phyloP scores from a whole-genome alignment of 2,329 filamentous ascomycete genomes.

The Camillea tinctor region DNA sequence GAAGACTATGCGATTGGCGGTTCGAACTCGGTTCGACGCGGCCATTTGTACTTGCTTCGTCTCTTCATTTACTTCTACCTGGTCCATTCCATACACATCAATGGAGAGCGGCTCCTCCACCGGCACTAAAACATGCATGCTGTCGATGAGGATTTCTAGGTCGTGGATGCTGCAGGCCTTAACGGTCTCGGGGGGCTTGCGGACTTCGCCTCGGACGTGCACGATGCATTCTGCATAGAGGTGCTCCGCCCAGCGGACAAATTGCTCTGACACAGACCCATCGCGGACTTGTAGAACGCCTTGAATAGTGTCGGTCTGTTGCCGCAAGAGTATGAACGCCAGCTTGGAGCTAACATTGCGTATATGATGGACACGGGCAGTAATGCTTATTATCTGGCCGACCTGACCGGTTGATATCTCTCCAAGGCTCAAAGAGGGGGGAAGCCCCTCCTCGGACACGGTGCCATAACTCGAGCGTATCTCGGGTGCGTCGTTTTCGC shows the following conservation, averaged over 20 bases:
- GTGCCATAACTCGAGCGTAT: conserved; percentile 29
- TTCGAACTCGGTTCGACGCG: conserved; percentile 65
- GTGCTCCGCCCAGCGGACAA: conserved; percentile 86
- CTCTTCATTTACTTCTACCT: conserved; percentile 35
- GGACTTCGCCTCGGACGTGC: conserved; percentile 70
- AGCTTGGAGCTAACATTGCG: conserved; percentile 79
- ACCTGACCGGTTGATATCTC: conserved; percentile 43
- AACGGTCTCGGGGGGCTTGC: conserved; percentile 71
- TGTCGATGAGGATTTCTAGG: conserved; percentile 69
- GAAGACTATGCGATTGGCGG: conserved; percentile 78
- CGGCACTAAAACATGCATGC: conserved; percentile 51
- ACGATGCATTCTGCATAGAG: conserved; percentile 77
- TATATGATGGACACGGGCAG: conserved; percentile 73
- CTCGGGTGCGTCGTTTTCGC: conserved; percentile 27
- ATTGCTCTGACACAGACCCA: conserved; percentile 64
- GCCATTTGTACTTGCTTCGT: conserved; percentile 53
- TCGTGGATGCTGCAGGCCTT: conserved; percentile 73
- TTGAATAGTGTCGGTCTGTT: conserved; percentile 80
- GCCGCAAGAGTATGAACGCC: conserved; percentile 82
- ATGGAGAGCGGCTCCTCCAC: conserved; percentile 47
- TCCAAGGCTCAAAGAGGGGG: conserved; percentile 34
- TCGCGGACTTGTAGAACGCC: conserved; percentile 64
- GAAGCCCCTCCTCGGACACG: conserved; percentile 40
- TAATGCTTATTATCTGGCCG: conserved; percentile 64
- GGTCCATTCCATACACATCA: conserved; percentile 48